These are phyloP conservation scores for Cystobasidiopsis lactophilus DNA, from an alignment of 768 basidiomycete genomes.

Conservation along the genomic window DNA sequence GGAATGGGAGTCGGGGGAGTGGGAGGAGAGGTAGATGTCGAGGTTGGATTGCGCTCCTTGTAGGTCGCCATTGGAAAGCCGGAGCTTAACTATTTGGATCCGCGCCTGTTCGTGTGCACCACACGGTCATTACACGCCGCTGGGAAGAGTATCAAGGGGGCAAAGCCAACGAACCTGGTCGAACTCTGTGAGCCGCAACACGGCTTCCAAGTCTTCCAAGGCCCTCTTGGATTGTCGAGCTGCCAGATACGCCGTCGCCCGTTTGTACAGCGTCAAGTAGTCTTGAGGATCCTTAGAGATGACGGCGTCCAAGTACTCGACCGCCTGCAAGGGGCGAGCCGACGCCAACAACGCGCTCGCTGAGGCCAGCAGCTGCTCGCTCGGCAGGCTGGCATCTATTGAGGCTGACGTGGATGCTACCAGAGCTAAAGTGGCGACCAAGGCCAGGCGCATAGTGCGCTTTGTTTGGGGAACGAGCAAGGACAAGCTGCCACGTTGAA, in stretches of 20 bases:
- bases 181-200: conserved; percentile 10
- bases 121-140: too few species aligned
- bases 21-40: background rate
- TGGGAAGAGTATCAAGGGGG: background rate
- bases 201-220: conserved; percentile 11
- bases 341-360: conserved; percentile 1
- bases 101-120: conserved; percentile 1
- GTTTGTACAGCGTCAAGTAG: conserved; percentile 10
- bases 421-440: background rate
- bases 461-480: too few species aligned
- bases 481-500: too few species aligned
- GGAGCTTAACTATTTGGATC: conserved; percentile 7
- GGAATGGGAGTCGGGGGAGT: conserved; percentile 1
- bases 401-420: background rate
- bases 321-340: background rate
- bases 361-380: conserved; percentile 1
- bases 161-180: conserved; percentile 7
- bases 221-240: conserved; percentile 6
- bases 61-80: conserved; percentile 1
- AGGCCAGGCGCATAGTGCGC: too few species aligned
- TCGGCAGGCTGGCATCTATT: background rate
- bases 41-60: background rate
- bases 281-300: background rate
- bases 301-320: conserved; percentile 6
- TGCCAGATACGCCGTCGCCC: conserved; percentile 8